A percentile compares a stretch with the other conserved stretches of the same genome.
Evolutionary conservation across 805 yeast genomes (phyloP).

Genomic region (Teunomyces barrocoloradensis): DNA sequence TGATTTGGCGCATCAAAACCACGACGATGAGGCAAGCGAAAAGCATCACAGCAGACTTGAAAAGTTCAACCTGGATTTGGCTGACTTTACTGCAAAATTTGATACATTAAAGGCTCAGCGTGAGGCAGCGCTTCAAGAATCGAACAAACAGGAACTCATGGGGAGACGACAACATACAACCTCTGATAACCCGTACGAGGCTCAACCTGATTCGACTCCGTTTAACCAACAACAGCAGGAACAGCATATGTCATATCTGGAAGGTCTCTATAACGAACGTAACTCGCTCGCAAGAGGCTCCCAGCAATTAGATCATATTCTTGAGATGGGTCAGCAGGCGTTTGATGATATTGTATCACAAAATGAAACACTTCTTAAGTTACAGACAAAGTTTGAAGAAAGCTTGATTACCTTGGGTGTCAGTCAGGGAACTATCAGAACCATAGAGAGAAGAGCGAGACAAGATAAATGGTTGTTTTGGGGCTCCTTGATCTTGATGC

Average conservation of each 20-base stretch:
- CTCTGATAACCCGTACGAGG: constrained; percentile 52
- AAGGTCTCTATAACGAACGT: constrained; percentile 70
- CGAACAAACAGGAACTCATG: constrained; percentile 51
- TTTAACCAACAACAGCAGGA: constrained; percentile 25
- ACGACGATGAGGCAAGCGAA: constrained; percentile 51
- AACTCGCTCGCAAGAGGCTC: constrained; percentile 65
- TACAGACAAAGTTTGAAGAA: constrained; percentile 63
- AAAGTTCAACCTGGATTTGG: constrained; percentile 50
- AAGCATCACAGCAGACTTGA: constrained; percentile 52
- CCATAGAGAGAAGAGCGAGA: constrained; percentile 75
- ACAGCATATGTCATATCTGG: constrained; percentile 41
- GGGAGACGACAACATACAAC: constrained; percentile 42
- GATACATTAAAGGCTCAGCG: constrained; percentile 53
- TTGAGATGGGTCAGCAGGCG: constrained; percentile 86
- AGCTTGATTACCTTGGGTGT: constrained; percentile 82
- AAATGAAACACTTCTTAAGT: constrained; percentile 61
- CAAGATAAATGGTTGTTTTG: constrained; percentile 88
- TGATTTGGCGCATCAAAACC: constrained; percentile 57
- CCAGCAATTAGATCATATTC: constrained; percentile 80
- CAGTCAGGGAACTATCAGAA: constrained; percentile 76
- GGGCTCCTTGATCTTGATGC: constrained; percentile 61
- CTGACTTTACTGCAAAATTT: constrained; percentile 49
- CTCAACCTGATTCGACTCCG: constrained; percentile 15
- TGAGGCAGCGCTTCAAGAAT: constrained; percentile 49
- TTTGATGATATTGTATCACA: constrained; percentile 85